Percentiles rank a stretch among this genome's conserved stretches.
Evolutionary conservation across 2,329 filamentous ascomycete species (phyloP).

Genomic region (Microsporum canis): DNA sequence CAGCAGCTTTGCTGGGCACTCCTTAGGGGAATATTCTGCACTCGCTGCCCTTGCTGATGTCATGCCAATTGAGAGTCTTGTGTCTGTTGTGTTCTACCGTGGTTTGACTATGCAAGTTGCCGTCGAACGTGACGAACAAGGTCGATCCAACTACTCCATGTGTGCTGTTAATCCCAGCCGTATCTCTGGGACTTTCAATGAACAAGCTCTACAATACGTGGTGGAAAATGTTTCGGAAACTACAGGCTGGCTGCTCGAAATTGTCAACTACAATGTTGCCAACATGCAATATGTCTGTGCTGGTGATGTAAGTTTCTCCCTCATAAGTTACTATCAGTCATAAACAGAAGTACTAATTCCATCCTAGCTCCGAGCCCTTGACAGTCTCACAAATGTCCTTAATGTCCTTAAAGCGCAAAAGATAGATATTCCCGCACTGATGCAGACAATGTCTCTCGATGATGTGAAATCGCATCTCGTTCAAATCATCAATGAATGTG

Average conservation of each 20-base stretch:
- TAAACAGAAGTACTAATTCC: conserved; percentile 10
- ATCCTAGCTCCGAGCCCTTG: conserved; percentile 47
- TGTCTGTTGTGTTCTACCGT: conserved; percentile 98
- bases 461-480: conserved; percentile 82
- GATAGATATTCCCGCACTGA: conserved; percentile 90
- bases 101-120: conserved; percentile 98
- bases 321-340: not conserved
- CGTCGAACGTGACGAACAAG: conserved; percentile 84
- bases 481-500: conserved; percentile 81
- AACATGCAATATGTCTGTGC: conserved; percentile 61
- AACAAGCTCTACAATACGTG: conserved; percentile 91
- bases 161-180: conserved; percentile 97
- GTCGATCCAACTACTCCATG: conserved; percentile 98
- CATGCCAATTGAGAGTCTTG: conserved; percentile 98
- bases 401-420: conserved; percentile 96
- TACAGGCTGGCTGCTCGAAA: conserved; percentile 91
- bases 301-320: conserved; percentile 42
- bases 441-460: conserved; percentile 73
- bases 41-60: conserved; percentile 92
- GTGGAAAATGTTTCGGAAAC: conserved; percentile 90
- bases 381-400: conserved; percentile 62
- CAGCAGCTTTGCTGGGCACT: conserved; percentile 96
- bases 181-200: conserved; percentile 97
- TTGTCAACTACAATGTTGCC: conserved; percentile 85
- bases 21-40: conserved; percentile 94